phyloP scores from a whole-genome alignment of 108 stramenopile species.

The Skeletonema menzelii region DNA sequence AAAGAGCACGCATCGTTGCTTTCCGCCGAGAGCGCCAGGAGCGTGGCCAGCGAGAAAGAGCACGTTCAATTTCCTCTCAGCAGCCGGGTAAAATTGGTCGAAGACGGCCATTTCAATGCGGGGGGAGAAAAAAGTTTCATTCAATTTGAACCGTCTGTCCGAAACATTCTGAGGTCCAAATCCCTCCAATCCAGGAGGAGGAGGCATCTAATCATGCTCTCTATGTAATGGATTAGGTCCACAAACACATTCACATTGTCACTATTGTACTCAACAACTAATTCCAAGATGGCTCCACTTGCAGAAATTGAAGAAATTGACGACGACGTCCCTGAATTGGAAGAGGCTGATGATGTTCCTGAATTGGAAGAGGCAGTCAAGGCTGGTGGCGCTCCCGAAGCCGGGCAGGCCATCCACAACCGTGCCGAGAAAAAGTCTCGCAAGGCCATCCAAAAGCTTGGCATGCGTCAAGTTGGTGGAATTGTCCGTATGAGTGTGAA shows the following conservation, averaged over 20 bases:
- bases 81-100: too few species aligned
- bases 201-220: too few species aligned
- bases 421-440: conserved; percentile 99
- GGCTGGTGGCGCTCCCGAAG: conserved; percentile 38
- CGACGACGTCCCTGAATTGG: conserved; percentile 77
- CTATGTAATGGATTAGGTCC: too few species aligned
- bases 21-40: too few species aligned
- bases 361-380: conserved; percentile 52
- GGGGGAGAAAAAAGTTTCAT: too few species aligned
- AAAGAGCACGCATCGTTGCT: not conserved
- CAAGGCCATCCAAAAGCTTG: conserved; percentile 98
- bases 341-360: conserved; percentile 65
- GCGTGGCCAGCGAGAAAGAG: not conserved
- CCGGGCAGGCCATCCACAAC: conserved; percentile 70
- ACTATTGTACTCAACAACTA: not conserved
- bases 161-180: not conserved
- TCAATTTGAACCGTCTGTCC: not conserved
- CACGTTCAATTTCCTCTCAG: not conserved
- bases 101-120: too few species aligned
- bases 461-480: conserved; percentile 93
- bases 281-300: conserved; percentile 37
- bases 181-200: too few species aligned
- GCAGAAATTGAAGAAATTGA: conserved; percentile 78
- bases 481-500: conserved; percentile 97
- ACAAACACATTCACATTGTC: not conserved